phyloP scores from a whole-genome alignment of 1,284 basidiomycete species.

The Irpex sp. region DNA sequence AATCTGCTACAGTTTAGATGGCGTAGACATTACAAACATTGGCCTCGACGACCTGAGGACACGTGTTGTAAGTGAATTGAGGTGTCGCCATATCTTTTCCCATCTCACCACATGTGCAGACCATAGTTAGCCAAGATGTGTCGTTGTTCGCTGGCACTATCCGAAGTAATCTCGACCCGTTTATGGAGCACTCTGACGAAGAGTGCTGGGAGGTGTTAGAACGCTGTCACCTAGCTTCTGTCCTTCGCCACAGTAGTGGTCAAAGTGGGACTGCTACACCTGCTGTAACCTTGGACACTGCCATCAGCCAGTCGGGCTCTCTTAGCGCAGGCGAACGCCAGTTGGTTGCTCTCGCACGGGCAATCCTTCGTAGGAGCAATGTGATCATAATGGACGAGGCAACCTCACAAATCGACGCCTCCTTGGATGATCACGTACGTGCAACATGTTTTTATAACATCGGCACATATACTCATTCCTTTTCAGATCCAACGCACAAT shows the following conservation, averaged over 20 bases:
- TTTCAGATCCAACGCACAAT: constrained; percentile 77
- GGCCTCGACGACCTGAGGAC: constrained; percentile 81
- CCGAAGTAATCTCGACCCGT: constrained; percentile 75
- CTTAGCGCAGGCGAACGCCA: constrained; percentile 81
- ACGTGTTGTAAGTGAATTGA: constrained; percentile 42
- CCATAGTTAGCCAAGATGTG: constrained; percentile 81
- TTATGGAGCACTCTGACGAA: constrained; percentile 55
- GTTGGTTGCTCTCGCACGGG: constrained; percentile 70
- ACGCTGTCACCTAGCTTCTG: constrained; percentile 54
- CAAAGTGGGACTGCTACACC: constrained; percentile 13
- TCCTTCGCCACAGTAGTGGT: constrained; percentile 27
- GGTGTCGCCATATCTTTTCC: not conserved
- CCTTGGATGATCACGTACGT: constrained; percentile 63
- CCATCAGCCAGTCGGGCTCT: constrained; percentile 65
- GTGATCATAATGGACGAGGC: constrained; percentile 87
- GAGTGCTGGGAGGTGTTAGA: constrained; percentile 66
- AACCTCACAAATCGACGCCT: constrained; percentile 75
- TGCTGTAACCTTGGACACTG: constrained; percentile 50
- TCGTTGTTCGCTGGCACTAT: constrained; percentile 85
- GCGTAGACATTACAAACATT: constrained; percentile 78
- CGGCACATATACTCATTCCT: constrained; percentile 6
- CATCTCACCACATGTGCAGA: constrained; percentile 34
- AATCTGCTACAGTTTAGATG: constrained; percentile 55
- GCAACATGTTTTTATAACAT: not conserved
- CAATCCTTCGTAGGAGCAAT: constrained; percentile 71